phyloP scores from a whole-genome alignment of 2,329 filamentous ascomycete species.

The Biscogniauxia sp. region DNA sequence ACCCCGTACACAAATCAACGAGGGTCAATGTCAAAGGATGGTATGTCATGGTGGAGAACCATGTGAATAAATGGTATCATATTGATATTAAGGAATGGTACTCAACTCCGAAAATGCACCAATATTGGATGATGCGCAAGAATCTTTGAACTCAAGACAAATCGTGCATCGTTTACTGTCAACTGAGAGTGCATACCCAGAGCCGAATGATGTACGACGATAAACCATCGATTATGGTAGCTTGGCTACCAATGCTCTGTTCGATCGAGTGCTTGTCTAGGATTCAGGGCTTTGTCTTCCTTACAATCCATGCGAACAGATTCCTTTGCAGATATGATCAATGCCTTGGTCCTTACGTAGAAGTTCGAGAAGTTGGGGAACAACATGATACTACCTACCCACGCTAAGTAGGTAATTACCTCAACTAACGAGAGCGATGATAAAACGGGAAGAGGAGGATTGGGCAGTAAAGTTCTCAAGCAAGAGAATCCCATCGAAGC shows the following conservation, averaged over 20 bases:
- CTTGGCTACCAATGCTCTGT: neutral
- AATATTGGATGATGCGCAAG: neutral
- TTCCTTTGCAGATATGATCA: no score
- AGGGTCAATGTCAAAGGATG: neutral
- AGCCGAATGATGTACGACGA: neutral
- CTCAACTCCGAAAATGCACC: neutral
- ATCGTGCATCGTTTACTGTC: neutral
- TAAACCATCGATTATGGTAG: neutral
- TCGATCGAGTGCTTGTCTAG: neutral
- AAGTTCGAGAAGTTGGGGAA: no score
- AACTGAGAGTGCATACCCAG: neutral
- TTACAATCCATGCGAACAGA: neutral
- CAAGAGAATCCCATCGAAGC: no score
- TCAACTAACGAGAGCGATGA: no score
- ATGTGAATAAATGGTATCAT: neutral
- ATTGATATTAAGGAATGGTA: neutral
- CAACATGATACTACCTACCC: no score
- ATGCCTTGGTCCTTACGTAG: no score
- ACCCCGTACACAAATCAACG: no score
- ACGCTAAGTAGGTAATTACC: no score
- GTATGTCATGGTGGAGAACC: neutral
- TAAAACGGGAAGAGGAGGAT: no score
- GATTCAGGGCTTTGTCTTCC: neutral
- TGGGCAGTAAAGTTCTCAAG: no score
- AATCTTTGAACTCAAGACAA: neutral